phyloP scores from a whole-genome alignment of 2,329 filamentous ascomycete species.

The Pseudocercospora musae region DNA sequence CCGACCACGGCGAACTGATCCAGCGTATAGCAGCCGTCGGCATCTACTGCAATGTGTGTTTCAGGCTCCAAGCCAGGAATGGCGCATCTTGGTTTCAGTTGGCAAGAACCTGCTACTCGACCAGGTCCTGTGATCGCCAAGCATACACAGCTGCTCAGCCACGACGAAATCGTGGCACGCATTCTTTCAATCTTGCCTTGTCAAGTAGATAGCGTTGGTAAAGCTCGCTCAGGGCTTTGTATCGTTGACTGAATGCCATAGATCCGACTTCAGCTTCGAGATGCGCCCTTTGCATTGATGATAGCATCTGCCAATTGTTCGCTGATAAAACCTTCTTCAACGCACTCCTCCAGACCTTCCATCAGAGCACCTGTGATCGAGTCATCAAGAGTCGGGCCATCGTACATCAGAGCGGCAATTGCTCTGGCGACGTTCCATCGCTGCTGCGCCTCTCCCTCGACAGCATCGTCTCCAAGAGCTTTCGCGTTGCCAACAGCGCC shows the following conservation, averaged over 20 bases:
- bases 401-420: conserved; percentile 40
- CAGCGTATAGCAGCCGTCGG: neutral
- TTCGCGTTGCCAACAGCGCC: conserved; percentile 43
- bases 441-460: conserved; percentile 43
- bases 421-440: conserved; percentile 38
- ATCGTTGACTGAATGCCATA: neutral
- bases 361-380: conserved; percentile 39
- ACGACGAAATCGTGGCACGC: neutral
- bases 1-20: neutral
- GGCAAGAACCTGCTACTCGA: neutral
- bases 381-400: conserved; percentile 37
- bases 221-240: neutral
- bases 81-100: neutral
- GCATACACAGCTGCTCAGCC: conserved; percentile 3
- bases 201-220: neutral
- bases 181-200: neutral
- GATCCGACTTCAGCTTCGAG: conserved; percentile 3
- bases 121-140: neutral
- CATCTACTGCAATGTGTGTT: neutral
- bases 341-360: conserved; percentile 48
- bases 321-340: conserved; percentile 51
- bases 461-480: conserved; percentile 24
- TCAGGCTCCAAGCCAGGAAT: neutral
- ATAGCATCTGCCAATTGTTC: conserved; percentile 24
- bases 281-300: conserved; percentile 2